phyloP scores from a whole-genome alignment of 495 filamentous ascomycete genomes.

The Friedmanniomyces endolithicus region DNA sequence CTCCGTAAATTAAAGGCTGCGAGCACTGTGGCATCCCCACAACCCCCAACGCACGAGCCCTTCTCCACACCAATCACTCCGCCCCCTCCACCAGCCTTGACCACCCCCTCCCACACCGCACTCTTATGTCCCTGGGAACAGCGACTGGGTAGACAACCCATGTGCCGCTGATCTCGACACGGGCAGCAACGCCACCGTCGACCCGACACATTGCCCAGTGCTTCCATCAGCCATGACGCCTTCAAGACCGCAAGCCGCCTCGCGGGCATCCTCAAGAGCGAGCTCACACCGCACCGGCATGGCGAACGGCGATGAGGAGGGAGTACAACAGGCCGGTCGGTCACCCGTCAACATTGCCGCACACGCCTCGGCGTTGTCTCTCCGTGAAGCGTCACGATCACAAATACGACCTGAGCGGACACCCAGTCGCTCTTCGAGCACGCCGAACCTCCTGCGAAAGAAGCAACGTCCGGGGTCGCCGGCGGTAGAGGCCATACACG shows the following conservation, averaged over 20 bases:
- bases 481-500: not conserved
- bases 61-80: too few species aligned
- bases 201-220: not conserved
- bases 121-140: too few species aligned
- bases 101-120: too few species aligned
- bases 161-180: not conserved
- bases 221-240: slow-evolving; percentile 2
- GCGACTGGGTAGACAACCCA: not conserved
- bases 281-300: not conserved
- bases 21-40: too few species aligned
- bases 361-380: slow-evolving; percentile 17
- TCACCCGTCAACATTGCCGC: slow-evolving; percentile 7
- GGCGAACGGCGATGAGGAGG: not conserved
- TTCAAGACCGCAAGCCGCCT: not conserved
- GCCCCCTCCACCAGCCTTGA: too few species aligned
- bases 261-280: slow-evolving; percentile 7
- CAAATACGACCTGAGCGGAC: not conserved
- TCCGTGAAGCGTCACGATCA: slow-evolving; percentile 12
- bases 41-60: too few species aligned
- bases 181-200: not conserved
- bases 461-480: slow-evolving; percentile 1
- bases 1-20: too few species aligned
- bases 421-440: slow-evolving; percentile 6
- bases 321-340: slow-evolving; percentile 15
- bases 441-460: slow-evolving; percentile 10